Evolutionary conservation across 1,284 basidiomycete genomes (phyloP), one percentile per base, ranked within the genome.

Genomic region (Melampsora americana): DNA sequence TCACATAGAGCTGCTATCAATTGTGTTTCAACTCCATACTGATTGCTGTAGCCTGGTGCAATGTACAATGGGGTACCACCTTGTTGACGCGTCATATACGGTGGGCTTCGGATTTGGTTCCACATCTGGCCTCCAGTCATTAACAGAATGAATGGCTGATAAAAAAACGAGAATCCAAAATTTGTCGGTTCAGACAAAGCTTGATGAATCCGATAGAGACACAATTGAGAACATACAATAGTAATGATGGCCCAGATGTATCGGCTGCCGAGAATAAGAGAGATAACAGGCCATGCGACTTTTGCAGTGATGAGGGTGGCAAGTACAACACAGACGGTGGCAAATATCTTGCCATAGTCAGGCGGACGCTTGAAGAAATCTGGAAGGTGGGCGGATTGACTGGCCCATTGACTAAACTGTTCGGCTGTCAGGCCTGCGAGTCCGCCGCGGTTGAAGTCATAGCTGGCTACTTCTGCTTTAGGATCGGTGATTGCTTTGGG

Each of bases 111-210:
- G 81, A 99, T 99, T 78, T 90, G 90, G 80, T 92, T 93, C 86
- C 96, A 99, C 96, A 99, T 99, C 85, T 90, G 91, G 3, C 94
- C 94, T 9, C 89, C 89, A 12, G 89, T 95, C 89, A 95, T 94
- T 80, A 92, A 84, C 44, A 95, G 86, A 50, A 89, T 89, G 5
- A 87, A 86, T 30, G 78, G 66, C 79, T 81, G 77, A 23, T n/a
- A 12, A 48, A 72, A n/a, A 20, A 44, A 14, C 1, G 20, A 61
- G 18, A 23, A 28, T 14, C 32, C 61, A 61, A 30, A 64, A 30
- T 66, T 23, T 59, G 32, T 23, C 14, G 32, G 26, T 28, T 64
- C 23, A 6, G 32, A 14, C 26, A 64, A 32, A 64, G 39, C 66
- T 30, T 67, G 9, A 46, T 28, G 23, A 30, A 26, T 59, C 2